Base-by-base conservation (phyloP, 441 rosid genomes). In the Kokia cookei region DNA sequence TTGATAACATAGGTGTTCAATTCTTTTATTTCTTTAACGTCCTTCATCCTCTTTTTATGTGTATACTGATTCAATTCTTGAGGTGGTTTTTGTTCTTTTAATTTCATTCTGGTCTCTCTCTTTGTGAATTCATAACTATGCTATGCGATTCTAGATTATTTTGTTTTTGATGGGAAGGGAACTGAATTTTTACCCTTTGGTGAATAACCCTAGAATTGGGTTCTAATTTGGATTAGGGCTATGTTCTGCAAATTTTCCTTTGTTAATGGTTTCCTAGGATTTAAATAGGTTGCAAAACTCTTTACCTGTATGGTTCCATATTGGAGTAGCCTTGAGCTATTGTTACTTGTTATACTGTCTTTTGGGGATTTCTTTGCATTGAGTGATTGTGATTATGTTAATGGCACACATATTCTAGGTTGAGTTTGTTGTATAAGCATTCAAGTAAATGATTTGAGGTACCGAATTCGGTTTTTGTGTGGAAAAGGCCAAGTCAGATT, bases 1-100 rank as follows among this genome's bases (percentile, higher is more conserved):
- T 64, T 47, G 40, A 48, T 75, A 29, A 48, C 50, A 47, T 42
- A 61, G 78, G 74, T 51, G 54, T 27, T 35, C 70, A 19, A n/a
- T 29, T 43, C 15, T 50, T 54, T 14, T 15, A 4, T 53, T 4
- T 17, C 15, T 50, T 54, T 14, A 9, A 4, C 40, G 9, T 17
- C 24, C 24, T 35, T 29, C 51, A 13, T 43, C 4, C 12, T 57
- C 8, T 43, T 55, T 55, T 65, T 43, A n/a, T 73, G 3, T 72
- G 35, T 45, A 42, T 24, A 15, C 63, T 48, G 50, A 7, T 24
- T 29, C 9, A 64, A 53, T 65, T 42, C n/a, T 62, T 27, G 61
- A 65, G 45, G 11, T 50, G 7, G 7, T 45, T 65, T 24, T 60
- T 29, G 58, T 60, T 19, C 11, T 65, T n/a, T 50, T 58, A 22